Evolutionary conservation across 352 stramenopile species (phyloP), one percentile per base, ranked within the genome.

Genomic region (Phytopythium chamaehyphon): DNA sequence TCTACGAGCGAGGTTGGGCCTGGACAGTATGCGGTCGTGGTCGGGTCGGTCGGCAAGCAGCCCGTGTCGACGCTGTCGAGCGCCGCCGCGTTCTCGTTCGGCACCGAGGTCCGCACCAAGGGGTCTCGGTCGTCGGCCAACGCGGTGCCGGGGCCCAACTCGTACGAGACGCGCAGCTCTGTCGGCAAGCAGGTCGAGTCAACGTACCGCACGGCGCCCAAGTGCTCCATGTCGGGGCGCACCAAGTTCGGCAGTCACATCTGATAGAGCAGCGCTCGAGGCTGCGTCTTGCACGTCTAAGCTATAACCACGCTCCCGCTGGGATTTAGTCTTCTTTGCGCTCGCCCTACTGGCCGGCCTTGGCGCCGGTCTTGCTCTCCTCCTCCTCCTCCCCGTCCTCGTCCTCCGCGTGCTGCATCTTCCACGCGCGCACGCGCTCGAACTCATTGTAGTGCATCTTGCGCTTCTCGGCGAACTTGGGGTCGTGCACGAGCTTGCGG

Each of bases 391-490:
- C 74, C 24, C 73, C 68, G 6, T 77, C 64, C 3, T 81, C 72
- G 0, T 86, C 71, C 7, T 59, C 44, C 33, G 54, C 47, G 53
- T 92, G 79, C 45, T 71, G 48, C 65, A 84, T 69, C 21, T 76
- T 73, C 80, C 80, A 91, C 42, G 71, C 68, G 21, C 83, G 83
- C 59, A 91, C 63, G 21, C 65, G 43, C 51, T 91, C 69, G 51
- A 88, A 91, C 51, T 93, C 83, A 47, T 93, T 93, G 73, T 93
- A 93, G 65, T 93, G 83, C 51, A 49, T 56, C 54, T 93, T 93
- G 51, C 83, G 79, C 63, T 91, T 89, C 37, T 81, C 68, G 0
- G 66, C 60, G 53, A 93, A 93, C 42, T 75, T 56, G 1, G 76
- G 76, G 45, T 89, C 76, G 50, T 89, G 86, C 19, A 64, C 46